Evolutionary conservation across 2,329 filamentous ascomycete species (phyloP), one percentile per base, ranked within the genome.

Genomic region (Penicillium sp.): DNA sequence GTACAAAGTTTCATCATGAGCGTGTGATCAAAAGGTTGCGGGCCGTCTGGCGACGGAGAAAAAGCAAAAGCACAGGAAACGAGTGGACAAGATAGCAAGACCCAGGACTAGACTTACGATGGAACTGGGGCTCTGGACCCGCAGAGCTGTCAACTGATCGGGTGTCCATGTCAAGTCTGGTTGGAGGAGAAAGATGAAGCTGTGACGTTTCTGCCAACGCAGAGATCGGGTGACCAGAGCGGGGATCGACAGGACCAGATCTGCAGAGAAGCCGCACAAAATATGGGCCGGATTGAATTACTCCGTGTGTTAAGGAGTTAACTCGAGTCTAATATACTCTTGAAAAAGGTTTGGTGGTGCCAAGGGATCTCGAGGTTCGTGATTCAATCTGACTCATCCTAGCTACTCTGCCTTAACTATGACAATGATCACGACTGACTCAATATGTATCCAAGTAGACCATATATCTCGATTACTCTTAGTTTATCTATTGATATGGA

Each of bases 211-310:
- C 38, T 64, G 63, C 62, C 63, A 66, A 58, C 63, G 51, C 63
- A 66, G 58, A 61, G 63, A 64, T 63, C 63, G 54, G 63, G 61
- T 66, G 63, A 66, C 63, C 55, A 52, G 48, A 20, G 18, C 40
- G 34, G 24, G 44, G 60, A 64, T 63, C 60, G 59, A 62, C 62
- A 58, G 54, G 53, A 56, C 51, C 48, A 56, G 51, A 56, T 56
- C 48, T 53, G 51, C 49, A 40, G 42, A 41, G 45, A 51, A 54
- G 52, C 49, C 47, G 49, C 44, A 34, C 6, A 31, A 16, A 18
- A 34, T 18, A 8, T 40, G 51, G 27, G 42, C 40, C 43, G 47
- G 36, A 24, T 49, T 38, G 11, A 20, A 20, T 38, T 38, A 26
- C 18, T 20, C 18, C 18, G 35, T n/a, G 16, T 34, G 18, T 18